Conservation (phyloP, 352 stramenopile genomes). For the Pythium coloratum region DNA sequence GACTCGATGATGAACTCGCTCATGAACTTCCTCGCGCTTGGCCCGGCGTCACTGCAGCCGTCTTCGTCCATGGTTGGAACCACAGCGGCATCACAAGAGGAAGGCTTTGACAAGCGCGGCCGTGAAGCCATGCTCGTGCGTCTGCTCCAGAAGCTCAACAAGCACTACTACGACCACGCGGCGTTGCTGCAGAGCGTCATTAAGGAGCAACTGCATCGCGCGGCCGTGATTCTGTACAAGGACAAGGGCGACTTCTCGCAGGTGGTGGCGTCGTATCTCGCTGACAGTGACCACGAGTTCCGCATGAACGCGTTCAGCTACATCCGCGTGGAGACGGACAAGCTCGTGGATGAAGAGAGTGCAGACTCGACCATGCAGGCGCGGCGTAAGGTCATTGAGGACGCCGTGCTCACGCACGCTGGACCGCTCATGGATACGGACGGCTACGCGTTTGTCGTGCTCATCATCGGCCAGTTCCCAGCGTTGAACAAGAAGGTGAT, state of each 20-base stretch:
- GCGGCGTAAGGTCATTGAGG: slow-evolving; percentile 71
- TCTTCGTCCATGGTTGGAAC: slow-evolving; percentile 27
- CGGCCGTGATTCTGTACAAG: slow-evolving; percentile 81
- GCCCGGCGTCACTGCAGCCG: slow-evolving; percentile 57
- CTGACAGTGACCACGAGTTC: slow-evolving; percentile 78
- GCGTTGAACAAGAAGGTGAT: slow-evolving; percentile 87
- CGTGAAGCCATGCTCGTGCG: slow-evolving; percentile 84
- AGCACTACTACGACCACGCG: slow-evolving; percentile 78
- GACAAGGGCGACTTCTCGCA: slow-evolving; percentile 71
- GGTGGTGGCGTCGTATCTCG: slow-evolving; percentile 79
- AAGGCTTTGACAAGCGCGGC: slow-evolving; percentile 81
- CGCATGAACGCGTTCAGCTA: slow-evolving; percentile 85
- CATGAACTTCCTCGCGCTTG: slow-evolving; percentile 86
- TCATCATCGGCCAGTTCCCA: slow-evolving; percentile 86
- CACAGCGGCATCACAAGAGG: slow-evolving; percentile 68
- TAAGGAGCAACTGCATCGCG: slow-evolving; percentile 79
- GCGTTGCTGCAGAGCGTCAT: slow-evolving; percentile 72
- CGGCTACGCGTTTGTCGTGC: slow-evolving; percentile 82
- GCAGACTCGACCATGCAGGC: slow-evolving; percentile 31
- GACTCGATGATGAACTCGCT: slow-evolving; percentile 85
- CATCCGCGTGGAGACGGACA: slow-evolving; percentile 63
- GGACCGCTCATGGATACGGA: slow-evolving; percentile 89
- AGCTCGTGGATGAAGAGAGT: slow-evolving; percentile 44
- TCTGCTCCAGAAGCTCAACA: slow-evolving; percentile 81
- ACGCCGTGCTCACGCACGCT: slow-evolving; percentile 72